Percentiles rank a stretch among this genome's conserved stretches.
Conservation (phyloP, 768 basidiomycete genomes). For the Hysterangium stoloniferum region DNA sequence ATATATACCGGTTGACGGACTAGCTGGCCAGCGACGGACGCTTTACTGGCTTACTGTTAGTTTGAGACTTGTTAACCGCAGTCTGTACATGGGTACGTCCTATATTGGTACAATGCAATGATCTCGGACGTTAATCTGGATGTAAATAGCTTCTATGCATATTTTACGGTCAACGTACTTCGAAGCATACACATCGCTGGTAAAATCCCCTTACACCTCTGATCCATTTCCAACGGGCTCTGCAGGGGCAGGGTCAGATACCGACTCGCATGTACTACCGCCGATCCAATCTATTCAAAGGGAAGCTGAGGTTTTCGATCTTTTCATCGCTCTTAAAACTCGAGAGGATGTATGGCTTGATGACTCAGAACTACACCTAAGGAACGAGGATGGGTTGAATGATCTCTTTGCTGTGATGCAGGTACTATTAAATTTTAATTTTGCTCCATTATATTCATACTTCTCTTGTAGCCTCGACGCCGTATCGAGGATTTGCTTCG, state of each 20-base stretch:
- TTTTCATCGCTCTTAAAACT: conserved; percentile 73
- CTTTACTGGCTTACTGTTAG: conserved; percentile 62
- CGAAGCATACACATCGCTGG: conserved; percentile 50
- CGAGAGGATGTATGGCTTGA: conserved; percentile 73
- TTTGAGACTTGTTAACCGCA: conserved; percentile 57
- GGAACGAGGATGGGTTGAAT: conserved; percentile 66
- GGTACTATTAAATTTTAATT: conserved; percentile 10
- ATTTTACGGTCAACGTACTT: conserved; percentile 72
- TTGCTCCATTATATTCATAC: background rate
- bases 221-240: conserved; percentile 61
- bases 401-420: conserved; percentile 64
- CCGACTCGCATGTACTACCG: conserved; percentile 18
- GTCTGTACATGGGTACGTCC: conserved; percentile 64
- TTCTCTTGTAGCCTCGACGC: conserved; percentile 50
- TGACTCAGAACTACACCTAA: conserved; percentile 66
- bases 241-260: background rate
- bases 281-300: conserved; percentile 47
- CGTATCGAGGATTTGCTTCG: conserved; percentile 70
- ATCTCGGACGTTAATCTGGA: background rate
- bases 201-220: conserved; percentile 63
- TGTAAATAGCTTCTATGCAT: conserved; percentile 76
- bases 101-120: background rate
- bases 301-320: conserved; percentile 68
- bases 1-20: conserved; percentile 14
- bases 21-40: conserved; percentile 48